Evolutionary conservation across 176 grass and related monocot species (phyloP).

Genomic region (Juncus inflexus): DNA sequence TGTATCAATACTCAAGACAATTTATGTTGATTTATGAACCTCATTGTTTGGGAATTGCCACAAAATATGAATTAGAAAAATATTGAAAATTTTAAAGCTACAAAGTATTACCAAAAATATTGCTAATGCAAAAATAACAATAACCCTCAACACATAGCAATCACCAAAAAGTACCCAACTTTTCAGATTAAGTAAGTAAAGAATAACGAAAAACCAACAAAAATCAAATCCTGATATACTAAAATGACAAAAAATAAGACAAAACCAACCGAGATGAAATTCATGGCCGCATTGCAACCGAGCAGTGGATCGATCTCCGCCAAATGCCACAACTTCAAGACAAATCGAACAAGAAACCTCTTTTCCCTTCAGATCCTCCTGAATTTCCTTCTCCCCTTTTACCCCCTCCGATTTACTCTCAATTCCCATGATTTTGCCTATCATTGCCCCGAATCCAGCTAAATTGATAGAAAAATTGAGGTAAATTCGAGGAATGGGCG

Average conservation of each 20-base stretch:
- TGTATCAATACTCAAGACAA: no score
- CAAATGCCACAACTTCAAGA: conserved; percentile 55
- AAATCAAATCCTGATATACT: neutral
- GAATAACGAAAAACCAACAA: neutral
- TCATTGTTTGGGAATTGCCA: no score
- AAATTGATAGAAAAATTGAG: conserved; percentile 4
- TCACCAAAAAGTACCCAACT: neutral
- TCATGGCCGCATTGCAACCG: conserved; percentile 88
- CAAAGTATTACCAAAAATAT: no score
- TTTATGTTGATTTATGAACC: no score
- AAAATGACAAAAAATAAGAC: neutral
- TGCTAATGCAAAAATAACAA: no score
- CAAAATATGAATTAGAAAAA: no score
- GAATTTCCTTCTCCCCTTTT: conserved; percentile 10
- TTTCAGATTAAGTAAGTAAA: neutral
- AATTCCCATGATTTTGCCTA: conserved; percentile 13
- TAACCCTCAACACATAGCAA: no score
- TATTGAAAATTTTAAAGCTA: no score
- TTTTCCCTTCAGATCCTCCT: conserved; percentile 34
- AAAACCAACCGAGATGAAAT: conserved; percentile 75
- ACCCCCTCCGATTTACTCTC: conserved; percentile 22
- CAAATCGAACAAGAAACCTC: conserved; percentile 80
- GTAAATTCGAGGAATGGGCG: neutral
- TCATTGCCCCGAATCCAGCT: neutral
- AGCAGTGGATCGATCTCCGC: conserved; percentile 70